phyloP scores from a whole-genome alignment of 495 filamentous ascomycete species.

The Tuber brumale region DNA sequence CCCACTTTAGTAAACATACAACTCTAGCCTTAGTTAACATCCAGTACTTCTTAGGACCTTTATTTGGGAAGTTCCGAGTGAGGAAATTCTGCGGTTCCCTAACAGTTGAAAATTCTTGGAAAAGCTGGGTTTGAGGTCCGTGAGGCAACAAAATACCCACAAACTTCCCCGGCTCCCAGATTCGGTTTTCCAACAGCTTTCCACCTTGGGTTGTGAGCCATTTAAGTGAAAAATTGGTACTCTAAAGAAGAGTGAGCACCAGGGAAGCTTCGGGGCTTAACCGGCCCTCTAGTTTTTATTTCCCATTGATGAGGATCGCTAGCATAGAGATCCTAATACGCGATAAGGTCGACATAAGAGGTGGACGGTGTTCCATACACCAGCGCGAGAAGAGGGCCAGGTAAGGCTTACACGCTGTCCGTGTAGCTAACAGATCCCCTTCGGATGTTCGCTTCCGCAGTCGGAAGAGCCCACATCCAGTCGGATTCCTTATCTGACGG shows the following conservation, averaged over 20 bases:
- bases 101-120: not conserved
- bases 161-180: not conserved
- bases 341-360: not conserved
- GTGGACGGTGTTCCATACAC: not conserved
- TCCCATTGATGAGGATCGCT: not conserved
- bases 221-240: not conserved
- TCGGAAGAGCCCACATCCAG: not conserved
- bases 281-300: not conserved
- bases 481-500: not conserved
- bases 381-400: not conserved
- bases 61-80: not conserved
- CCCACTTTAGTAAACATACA: not conserved
- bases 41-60: not conserved
- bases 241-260: not conserved
- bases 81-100: not conserved
- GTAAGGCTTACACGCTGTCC: not conserved
- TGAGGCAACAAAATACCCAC: not conserved
- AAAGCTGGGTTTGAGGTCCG: not conserved
- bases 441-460: not conserved
- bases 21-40: not conserved
- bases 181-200: not conserved
- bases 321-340: not conserved
- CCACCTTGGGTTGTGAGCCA: not conserved
- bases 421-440: not conserved
- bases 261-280: not conserved